phyloP scores from a whole-genome alignment of 352 stramenopile species.

The Pythium insidiosum region DNA sequence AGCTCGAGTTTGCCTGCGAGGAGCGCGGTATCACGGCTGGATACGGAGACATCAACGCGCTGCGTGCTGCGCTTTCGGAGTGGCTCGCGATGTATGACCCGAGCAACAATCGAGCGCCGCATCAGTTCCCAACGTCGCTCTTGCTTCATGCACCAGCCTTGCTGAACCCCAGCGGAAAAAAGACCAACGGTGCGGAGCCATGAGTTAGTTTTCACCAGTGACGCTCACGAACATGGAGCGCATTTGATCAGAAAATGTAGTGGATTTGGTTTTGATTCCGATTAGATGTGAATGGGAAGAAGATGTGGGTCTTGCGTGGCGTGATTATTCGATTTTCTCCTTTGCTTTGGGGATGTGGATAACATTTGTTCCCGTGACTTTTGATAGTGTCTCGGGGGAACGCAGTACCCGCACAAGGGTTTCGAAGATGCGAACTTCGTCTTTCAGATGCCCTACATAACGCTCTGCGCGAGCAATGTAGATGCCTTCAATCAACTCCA shows the following conservation, averaged over 20 bases:
- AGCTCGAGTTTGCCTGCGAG: conserved; percentile 81
- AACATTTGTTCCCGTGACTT: conserved; percentile 78
- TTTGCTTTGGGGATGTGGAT: conserved; percentile 84
- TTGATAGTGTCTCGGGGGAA: conserved; percentile 76
- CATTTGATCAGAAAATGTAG: too few relatives aligned
- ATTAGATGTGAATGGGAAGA: too few relatives aligned
- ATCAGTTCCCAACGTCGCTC: conserved; percentile 40
- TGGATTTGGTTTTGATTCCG: too few relatives aligned
- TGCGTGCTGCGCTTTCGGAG: conserved; percentile 40
- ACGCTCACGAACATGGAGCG: too few relatives aligned
- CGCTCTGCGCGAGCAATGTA: conserved; percentile 80
- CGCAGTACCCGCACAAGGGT: conserved; percentile 78
- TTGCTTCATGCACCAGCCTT: conserved; percentile 70
- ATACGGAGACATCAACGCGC: conserved; percentile 54
- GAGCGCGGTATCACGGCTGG: conserved; percentile 64
- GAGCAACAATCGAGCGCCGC: conserved; percentile 12
- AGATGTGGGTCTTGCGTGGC: too few relatives aligned
- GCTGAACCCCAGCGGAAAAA: conserved; percentile 14
- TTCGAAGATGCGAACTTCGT: conserved; percentile 86
- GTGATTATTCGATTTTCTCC: conserved; percentile 82
- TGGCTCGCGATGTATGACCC: conserved; percentile 77
- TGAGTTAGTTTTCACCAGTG: too few relatives aligned
- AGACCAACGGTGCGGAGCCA: too few relatives aligned
- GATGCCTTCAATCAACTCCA: conserved; percentile 84
- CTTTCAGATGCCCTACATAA: conserved; percentile 83